Percentiles rank a stretch among this genome's conserved stretches.
Evolutionary conservation across 805 yeast genomes (phyloP).

Genomic region (Saccharomycopsis schoenii): DNA sequence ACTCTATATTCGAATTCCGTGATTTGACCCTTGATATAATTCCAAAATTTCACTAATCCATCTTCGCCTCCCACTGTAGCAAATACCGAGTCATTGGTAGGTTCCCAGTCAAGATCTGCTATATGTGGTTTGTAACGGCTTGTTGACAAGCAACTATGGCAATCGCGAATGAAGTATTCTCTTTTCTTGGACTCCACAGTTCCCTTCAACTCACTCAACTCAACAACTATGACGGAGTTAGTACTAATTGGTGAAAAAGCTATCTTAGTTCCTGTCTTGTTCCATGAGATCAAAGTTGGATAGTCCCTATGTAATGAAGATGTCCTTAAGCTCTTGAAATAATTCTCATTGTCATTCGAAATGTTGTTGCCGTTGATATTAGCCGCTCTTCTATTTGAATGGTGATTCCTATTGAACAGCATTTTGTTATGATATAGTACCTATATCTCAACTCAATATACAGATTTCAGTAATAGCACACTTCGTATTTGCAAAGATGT

Average conservation of each 20-base stretch:
- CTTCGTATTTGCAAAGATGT: too few relatives aligned
- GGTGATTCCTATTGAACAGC: background rate
- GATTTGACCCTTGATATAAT: background rate
- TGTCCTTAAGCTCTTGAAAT: background rate
- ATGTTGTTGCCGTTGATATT: background rate
- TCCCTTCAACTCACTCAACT: background rate
- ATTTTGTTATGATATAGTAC: background rate
- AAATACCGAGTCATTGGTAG: conserved; percentile 1
- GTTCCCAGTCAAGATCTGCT: conserved; percentile 8
- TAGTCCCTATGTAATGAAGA: background rate
- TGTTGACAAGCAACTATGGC: background rate
- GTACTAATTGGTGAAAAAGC: background rate
- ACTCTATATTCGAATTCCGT: background rate
- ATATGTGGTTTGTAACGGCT: background rate
- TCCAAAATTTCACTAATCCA: conserved; percentile 10
- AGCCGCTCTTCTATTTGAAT: background rate
- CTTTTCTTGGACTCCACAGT: background rate
- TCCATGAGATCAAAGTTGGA: background rate
- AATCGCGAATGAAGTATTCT: background rate
- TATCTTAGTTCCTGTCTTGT: background rate
- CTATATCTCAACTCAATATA: too few relatives aligned
- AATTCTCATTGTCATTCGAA: background rate
- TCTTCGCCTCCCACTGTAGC: conserved; percentile 11
- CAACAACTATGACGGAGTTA: background rate
- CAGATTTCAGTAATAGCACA: too few relatives aligned